Percentiles rank a stretch among this genome's conserved stretches.
Evolutionary conservation across 257 asterid species (phyloP).

Genomic region (Ocimum tenuiflorum): DNA sequence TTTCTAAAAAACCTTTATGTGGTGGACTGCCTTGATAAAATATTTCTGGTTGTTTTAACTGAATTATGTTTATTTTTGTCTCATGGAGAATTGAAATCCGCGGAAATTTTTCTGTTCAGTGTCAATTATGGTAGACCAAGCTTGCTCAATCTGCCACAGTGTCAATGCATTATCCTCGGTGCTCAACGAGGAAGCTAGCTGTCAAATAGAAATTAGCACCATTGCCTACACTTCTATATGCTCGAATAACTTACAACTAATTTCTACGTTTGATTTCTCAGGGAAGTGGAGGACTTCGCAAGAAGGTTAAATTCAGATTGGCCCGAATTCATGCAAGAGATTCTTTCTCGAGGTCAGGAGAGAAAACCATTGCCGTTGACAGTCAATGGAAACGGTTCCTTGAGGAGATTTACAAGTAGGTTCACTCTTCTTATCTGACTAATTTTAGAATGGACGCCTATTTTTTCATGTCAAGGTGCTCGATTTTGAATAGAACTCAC

Average conservation of each 20-base stretch:
- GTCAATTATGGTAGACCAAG: background rate
- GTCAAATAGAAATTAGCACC: no score
- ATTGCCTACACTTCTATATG: no score
- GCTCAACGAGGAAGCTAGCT: no score
- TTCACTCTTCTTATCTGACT: background rate
- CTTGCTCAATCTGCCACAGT: background rate
- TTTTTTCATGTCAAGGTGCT: no score
- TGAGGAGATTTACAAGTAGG: constrained; percentile 56
- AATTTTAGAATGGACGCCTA: background rate
- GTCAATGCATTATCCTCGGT: background rate
- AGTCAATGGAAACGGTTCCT: constrained; percentile 61
- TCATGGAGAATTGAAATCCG: background rate
- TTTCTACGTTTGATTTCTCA: constrained; percentile 27
- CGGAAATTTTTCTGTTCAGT: background rate
- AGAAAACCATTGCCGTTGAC: constrained; percentile 50
- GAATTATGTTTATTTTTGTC: background rate
- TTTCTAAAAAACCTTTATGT: no score
- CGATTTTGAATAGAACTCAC: no score
- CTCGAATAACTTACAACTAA: background rate
- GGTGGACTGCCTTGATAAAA: background rate
- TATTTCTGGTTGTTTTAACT: background rate
- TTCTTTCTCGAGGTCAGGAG: constrained; percentile 71
- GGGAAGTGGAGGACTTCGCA: constrained; percentile 99
- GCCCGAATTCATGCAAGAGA: constrained; percentile 89
- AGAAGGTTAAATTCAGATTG: constrained; percentile 89